These are phyloP conservation scores for Spinacia oleracea DNA, from an alignment of 179 eudicot genomes.

Conservation along the genomic window DNA sequence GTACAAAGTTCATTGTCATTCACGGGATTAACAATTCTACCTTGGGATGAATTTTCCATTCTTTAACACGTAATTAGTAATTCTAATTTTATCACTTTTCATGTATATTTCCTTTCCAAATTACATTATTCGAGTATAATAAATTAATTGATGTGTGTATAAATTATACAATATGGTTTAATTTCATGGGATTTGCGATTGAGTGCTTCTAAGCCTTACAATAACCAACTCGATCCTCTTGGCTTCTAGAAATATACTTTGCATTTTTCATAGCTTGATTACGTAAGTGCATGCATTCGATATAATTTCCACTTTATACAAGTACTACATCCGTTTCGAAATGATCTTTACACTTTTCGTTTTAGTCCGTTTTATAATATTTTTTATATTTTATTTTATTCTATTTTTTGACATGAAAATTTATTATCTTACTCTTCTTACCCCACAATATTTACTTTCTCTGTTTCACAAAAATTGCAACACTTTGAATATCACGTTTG, in stretches of 20 bases:
- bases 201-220: conserved; percentile 29
- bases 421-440: too few species aligned
- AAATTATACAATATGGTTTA: conserved; percentile 11
- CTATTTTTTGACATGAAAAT: too few species aligned
- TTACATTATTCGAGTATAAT: conserved; percentile 14
- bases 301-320: background rate
- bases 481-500: too few species aligned
- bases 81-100: conserved; percentile 6
- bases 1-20: conserved; percentile 5
- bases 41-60: conserved; percentile 8
- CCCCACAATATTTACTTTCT: too few species aligned
- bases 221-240: too few species aligned
- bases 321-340: too few species aligned
- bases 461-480: too few species aligned
- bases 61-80: background rate
- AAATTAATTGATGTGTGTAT: background rate
- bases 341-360: too few species aligned
- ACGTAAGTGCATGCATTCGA: conserved; percentile 10
- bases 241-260: conserved; percentile 13
- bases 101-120: conserved; percentile 17
- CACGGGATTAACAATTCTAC: conserved; percentile 30
- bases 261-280: conserved; percentile 10
- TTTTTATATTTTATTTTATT: too few species aligned
- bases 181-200: conserved; percentile 33
- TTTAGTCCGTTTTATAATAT: too few species aligned